These are phyloP conservation scores for Cyclotella kingstonii DNA, from an alignment of 108 stramenopile genomes.

Conservation along the genomic window DNA sequence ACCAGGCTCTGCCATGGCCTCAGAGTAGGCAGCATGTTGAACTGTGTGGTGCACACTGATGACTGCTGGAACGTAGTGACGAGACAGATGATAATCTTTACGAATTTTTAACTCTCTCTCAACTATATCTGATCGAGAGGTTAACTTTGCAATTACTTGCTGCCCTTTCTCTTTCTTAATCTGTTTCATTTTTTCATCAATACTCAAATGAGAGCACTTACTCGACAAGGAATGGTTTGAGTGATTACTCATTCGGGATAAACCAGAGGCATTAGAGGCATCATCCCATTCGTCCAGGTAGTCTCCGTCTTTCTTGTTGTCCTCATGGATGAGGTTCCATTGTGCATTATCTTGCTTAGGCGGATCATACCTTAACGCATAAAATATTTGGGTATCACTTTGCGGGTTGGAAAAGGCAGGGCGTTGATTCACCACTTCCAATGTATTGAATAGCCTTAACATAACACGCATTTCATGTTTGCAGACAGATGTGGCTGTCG, in stretches of 20 bases:
- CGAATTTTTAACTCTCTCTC: constrained; percentile 81
- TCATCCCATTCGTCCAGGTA: constrained; percentile 83
- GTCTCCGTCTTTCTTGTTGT: constrained; percentile 66
- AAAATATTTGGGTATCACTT: constrained; percentile 89
- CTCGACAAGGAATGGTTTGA: constrained; percentile 59
- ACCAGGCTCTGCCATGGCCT: constrained; percentile 88
- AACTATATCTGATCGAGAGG: constrained; percentile 81
- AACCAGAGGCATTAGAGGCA: constrained; percentile 66
- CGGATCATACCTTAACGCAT: constrained; percentile 85
- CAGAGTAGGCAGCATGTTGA: constrained; percentile 85
- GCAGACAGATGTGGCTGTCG: constrained; percentile 81
- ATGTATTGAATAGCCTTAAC: constrained; percentile 87
- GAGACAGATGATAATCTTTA: constrained; percentile 80
- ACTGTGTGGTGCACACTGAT: constrained; percentile 89
- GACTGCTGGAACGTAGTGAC: constrained; percentile 83
- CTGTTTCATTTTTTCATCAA: constrained; percentile 72
- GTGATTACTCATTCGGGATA: constrained; percentile 65
- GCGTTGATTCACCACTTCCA: constrained; percentile 88
- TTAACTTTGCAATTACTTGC: constrained; percentile 86
- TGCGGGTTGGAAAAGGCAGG: constrained; percentile 84
- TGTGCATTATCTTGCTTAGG: constrained; percentile 60
- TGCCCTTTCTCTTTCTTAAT: constrained; percentile 84
- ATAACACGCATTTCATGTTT: constrained; percentile 89
- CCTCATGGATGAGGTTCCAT: constrained; percentile 76
- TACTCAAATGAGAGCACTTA: constrained; percentile 64